Percentiles rank a stretch among this genome's conserved stretches.
phyloP scores from a whole-genome alignment of 164 flowering plant genomes.

The Macadamia integrifolia region DNA sequence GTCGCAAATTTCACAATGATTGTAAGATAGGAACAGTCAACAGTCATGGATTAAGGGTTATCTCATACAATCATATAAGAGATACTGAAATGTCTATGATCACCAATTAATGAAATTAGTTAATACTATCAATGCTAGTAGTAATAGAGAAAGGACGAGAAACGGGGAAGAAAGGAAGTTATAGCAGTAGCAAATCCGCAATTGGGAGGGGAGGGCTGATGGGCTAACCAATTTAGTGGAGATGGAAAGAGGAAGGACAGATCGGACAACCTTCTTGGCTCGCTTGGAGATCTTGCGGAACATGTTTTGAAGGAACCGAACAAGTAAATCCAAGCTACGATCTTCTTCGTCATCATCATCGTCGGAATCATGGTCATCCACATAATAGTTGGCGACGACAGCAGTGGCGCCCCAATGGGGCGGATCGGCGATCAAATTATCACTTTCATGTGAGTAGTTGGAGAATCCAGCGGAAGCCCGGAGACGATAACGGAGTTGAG shows the following conservation, averaged over 20 bases:
- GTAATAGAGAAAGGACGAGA: no score
- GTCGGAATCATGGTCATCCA: slow-evolving; percentile 41
- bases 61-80: no score
- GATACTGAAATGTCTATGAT: no score
- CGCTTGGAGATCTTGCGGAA: slow-evolving; percentile 67
- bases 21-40: no score
- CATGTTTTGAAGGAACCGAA: slow-evolving; percentile 63
- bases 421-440: slow-evolving; percentile 21
- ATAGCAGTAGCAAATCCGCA: no score
- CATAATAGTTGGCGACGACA: background rate
- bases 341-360: slow-evolving; percentile 67
- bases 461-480: slow-evolving; percentile 32
- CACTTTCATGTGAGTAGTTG: slow-evolving; percentile 34
- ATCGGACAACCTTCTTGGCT: slow-evolving; percentile 74
- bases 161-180: no score
- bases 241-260: slow-evolving; percentile 65
- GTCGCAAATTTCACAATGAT: no score
- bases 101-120: no score
- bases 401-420: slow-evolving; percentile 37
- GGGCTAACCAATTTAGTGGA: slow-evolving; percentile 55
- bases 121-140: no score
- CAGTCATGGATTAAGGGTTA: no score
- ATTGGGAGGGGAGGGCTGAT: no score
- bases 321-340: slow-evolving; percentile 75
- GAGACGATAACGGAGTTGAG: slow-evolving; percentile 9